Base-by-base conservation (phyloP, 192 early-diverging fungal genomes). In the Entomortierella chlamydospora region DNA sequence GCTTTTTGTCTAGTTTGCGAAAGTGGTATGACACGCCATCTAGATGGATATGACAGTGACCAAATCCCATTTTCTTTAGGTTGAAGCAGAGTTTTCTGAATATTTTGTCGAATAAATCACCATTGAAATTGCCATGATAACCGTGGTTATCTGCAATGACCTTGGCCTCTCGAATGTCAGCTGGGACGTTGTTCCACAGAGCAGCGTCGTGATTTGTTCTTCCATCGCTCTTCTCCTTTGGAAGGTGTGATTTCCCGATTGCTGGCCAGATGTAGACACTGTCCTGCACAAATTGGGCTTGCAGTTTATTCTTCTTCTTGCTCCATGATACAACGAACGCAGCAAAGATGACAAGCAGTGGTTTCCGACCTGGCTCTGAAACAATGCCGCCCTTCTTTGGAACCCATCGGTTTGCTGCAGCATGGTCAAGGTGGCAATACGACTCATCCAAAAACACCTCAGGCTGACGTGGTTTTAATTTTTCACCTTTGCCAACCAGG, bases 231-330 rank as follows among this genome's bases (percentile, higher is more conserved):
- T 6, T 10, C 1, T 25, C 15, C 12, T 26, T 25, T 37, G 57
- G 12, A 23, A 18, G 55, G 33, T 67, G 64, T 12, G 28, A 11
- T 51, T 68, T 43, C 4, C 69, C 33, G 3, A 47, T 61, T n/a
- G 50, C 50, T 22, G 52, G 69, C 69, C 69, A 71, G 0, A 71
- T 62, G 17, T 41, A 41, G 7, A 71, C 58, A 25, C 69, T 71
- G 26, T 56, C 39, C 18, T 47, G 26, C 1, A 62, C 60, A 26
- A 71, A 62, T 1, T 11, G 4, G 0, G 1, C 4, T 5, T 11
- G 12, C 0, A 68, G 18, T 3, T 68, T 56, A 1, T 56, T 1
- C 41, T 47, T 33, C 2, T 43, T 5, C n/a, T 47, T 12, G 29
- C 55, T 41, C 30, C 17, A 53, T 26, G 15, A 71, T 0, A 62